Evolutionary conservation across 257 asterid species (phyloP), one percentile per base, ranked within the genome.

Genomic region (Paraleonurus japonicus): DNA sequence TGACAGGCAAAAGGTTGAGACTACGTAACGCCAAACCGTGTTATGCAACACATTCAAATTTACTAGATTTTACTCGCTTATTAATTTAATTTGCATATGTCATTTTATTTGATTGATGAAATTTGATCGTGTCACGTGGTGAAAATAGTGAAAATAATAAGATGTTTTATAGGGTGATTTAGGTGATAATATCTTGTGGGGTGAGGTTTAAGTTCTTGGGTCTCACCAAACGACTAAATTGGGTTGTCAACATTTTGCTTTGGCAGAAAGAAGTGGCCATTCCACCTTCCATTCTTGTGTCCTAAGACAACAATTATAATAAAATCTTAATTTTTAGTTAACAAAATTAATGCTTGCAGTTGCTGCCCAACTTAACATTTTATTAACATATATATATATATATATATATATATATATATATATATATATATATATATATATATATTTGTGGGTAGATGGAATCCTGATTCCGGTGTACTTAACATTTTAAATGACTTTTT

Each of bases 231-330:
- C 84, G 43, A 28, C 73, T 73, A 53, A 50, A 54, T 54, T 13
- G 80, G 60, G 66, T n/a, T 55, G 74, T 74, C 77, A 51, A 64
- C 63, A 45, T 76, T 82, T 80, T 76, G 78, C 84, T 74, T 80
- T 67, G 41, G 45, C 78, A 47, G 28, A 71, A 72, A 66, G 86
- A 81, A 77, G 81, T 79, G 83, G 67, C 41, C 86, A 74, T 74
- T 77, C 71, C 85, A 89, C 80, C 96, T 80, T 83, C 88, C 87
- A 70, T 33, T 39, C 96, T 86, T 89, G 55, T 69, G 7, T 33
- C 70, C 73, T 68, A 80, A 83, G 88, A 41, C 87, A 71, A 55
- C 35, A 3, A 47, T 74, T 35, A 76, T 35, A 2, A 3, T 15
- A 13, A 24, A 51, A 50, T 20, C 22, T 3, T 13, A 55, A 20